A percentile compares a stretch with the other conserved stretches of the same genome.
phyloP scores from a whole-genome alignment of 108 stramenopile species.

The Aurantiochytrium sp. region DNA sequence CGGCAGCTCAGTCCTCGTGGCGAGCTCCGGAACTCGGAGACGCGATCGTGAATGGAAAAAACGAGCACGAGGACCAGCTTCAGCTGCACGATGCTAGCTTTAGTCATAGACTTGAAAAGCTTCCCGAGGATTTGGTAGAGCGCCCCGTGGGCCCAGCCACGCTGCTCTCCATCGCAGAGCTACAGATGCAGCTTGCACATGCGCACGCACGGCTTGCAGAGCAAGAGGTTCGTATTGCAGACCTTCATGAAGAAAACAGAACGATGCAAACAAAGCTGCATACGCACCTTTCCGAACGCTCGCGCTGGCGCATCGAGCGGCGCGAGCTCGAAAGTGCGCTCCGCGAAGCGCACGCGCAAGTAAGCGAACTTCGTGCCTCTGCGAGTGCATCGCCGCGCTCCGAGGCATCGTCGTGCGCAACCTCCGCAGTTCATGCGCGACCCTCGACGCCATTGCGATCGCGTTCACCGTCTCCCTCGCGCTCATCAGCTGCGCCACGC shows the following conservation, averaged over 20 bases:
- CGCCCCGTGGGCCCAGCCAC: background rate
- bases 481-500: no score
- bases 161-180: background rate
- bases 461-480: no score
- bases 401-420: no score
- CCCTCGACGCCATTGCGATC: no score
- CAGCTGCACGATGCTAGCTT: background rate
- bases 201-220: background rate
- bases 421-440: no score
- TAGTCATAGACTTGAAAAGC: background rate
- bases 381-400: background rate
- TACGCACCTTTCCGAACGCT: background rate
- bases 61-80: background rate
- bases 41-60: background rate
- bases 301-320: background rate
- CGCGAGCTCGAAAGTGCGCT: background rate
- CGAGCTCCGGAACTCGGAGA: no score
- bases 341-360: background rate
- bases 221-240: background rate
- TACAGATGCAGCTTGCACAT: background rate
- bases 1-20: background rate
- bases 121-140: background rate
- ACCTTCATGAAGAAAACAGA: background rate
- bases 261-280: background rate
- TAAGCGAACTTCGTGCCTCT: background rate